Evolutionary conservation across 2,329 filamentous ascomycete species (phyloP).

Genomic region (Hypoxylon sp.): DNA sequence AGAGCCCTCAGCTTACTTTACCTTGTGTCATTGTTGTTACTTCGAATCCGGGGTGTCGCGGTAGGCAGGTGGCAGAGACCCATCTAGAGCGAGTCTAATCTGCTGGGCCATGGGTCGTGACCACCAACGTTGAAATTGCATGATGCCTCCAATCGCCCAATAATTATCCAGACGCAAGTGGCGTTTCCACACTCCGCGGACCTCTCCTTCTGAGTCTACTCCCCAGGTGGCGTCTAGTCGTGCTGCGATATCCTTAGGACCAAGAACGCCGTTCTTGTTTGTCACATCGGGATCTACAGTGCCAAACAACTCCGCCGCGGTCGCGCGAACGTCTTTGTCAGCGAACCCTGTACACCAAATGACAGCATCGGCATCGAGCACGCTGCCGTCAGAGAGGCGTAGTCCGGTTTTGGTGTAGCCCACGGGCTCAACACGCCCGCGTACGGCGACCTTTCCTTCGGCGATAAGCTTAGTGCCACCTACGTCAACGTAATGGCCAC

Average conservation of each 20-base stretch:
- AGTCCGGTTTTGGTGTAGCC: constrained; percentile 54
- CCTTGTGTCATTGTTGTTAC: no score
- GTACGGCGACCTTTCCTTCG: constrained; percentile 53
- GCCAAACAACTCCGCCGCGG: constrained; percentile 52
- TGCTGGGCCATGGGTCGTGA: constrained; percentile 27
- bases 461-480: constrained; percentile 53
- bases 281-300: constrained; percentile 12
- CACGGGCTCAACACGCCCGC: constrained; percentile 52
- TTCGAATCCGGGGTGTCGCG: constrained; percentile 36
- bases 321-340: constrained; percentile 52
- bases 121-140: constrained; percentile 30
- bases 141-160: constrained; percentile 26
- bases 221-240: constrained; percentile 59
- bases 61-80: constrained; percentile 21
- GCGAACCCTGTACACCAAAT: constrained; percentile 61
- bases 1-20: no score
- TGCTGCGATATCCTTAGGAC: constrained; percentile 50
- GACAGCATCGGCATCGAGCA: constrained; percentile 56
- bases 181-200: constrained; percentile 24
- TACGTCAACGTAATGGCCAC: constrained; percentile 60
- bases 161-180: constrained; percentile 30
- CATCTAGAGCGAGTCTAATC: constrained; percentile 28
- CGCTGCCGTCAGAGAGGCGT: constrained; percentile 55
- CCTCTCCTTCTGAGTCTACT: constrained; percentile 57
- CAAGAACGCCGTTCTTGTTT: constrained; percentile 40